Conservation (phyloP, 495 filamentous ascomycete species). For the Penicillium bovifimosum region DNA sequence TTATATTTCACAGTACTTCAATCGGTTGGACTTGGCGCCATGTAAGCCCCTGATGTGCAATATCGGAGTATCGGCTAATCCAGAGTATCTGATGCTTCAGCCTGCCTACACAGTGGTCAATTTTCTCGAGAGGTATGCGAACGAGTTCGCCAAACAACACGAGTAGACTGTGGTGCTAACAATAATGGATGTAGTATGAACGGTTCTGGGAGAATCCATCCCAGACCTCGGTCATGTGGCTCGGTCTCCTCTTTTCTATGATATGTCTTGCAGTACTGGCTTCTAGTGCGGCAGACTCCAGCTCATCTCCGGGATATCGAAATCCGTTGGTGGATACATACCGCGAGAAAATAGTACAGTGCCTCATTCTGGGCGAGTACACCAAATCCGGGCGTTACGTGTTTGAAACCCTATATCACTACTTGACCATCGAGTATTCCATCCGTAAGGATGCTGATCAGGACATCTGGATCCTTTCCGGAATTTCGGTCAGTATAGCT, state of each 20-base stretch:
- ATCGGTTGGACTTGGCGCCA: not conserved
- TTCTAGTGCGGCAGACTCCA: not conserved
- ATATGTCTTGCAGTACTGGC: slow-evolving; percentile 15
- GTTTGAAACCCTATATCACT: slow-evolving; percentile 38
- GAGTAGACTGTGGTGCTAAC: not conserved
- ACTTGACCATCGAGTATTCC: slow-evolving; percentile 35
- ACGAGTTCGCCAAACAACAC: not conserved
- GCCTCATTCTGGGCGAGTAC: slow-evolving; percentile 37
- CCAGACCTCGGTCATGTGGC: slow-evolving; percentile 14
- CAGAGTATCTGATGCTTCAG: not conserved
- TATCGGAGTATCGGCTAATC: not conserved
- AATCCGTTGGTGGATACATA: not conserved
- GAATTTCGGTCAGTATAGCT: slow-evolving; percentile 33
- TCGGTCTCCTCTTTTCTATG: slow-evolving; percentile 24
- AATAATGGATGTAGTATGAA: not conserved
- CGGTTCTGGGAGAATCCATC: slow-evolving; percentile 11
- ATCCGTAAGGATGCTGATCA: slow-evolving; percentile 31
- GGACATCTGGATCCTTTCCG: slow-evolving; percentile 38
- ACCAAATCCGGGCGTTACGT: slow-evolving; percentile 36
- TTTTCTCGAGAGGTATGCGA: not conserved
- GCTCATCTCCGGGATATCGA: not conserved
- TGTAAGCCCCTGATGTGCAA: not conserved
- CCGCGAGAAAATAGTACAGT: slow-evolving; percentile 34
- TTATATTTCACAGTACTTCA: not conserved
- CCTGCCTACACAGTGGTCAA: not conserved